Conservation (phyloP, 495 filamentous ascomycete genomes). For the Amniculicola lignicola region DNA sequence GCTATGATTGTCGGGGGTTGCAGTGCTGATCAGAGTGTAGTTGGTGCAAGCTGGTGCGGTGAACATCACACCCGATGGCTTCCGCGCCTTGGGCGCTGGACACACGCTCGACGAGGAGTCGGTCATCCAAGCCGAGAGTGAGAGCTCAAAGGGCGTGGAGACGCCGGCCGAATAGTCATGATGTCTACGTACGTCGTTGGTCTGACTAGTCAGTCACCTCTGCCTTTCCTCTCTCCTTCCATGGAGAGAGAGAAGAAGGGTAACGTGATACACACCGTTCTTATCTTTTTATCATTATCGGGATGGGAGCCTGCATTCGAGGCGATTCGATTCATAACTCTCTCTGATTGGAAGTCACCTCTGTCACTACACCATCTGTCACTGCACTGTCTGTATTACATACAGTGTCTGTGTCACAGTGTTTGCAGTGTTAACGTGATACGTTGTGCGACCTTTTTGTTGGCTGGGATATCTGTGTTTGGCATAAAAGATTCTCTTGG, state of each 20-base stretch:
- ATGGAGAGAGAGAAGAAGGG: slow-evolving; percentile 17
- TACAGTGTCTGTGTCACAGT: too few species aligned
- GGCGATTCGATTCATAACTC: slow-evolving; percentile 24
- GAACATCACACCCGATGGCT: slow-evolving; percentile 71
- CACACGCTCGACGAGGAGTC: background rate
- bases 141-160: background rate
- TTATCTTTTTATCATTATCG: background rate
- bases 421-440: slow-evolving; percentile 27
- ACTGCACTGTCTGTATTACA: too few species aligned
- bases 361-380: slow-evolving; percentile 24
- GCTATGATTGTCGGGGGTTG: slow-evolving; percentile 5
- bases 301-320: too few species aligned
- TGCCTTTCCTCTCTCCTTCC: slow-evolving; percentile 12
- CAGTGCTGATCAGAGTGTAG: slow-evolving; percentile 46
- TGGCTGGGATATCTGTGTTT: background rate
- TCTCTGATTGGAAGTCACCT: slow-evolving; percentile 29
- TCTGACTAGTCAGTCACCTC: slow-evolving; percentile 24
- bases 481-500: too few species aligned
- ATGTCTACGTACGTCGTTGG: background rate
- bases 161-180: slow-evolving; percentile 4
- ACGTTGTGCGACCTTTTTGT: too few species aligned
- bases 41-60: slow-evolving; percentile 93
- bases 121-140: background rate
- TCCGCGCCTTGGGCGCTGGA: slow-evolving; percentile 26
- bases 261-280: slow-evolving; percentile 28